Conservation (phyloP, 192 early-diverging fungal genomes). For the Podila minutissima region DNA sequence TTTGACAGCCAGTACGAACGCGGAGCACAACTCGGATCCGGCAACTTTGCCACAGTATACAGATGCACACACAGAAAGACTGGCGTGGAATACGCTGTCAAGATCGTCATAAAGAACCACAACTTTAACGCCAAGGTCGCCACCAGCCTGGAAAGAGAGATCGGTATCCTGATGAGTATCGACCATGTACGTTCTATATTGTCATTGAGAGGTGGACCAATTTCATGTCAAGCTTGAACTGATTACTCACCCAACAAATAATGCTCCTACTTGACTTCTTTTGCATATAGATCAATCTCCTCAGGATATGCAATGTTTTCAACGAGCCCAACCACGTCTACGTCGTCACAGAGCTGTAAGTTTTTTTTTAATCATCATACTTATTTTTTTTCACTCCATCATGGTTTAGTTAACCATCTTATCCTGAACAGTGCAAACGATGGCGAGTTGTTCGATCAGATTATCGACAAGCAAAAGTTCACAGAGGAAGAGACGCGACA, state of each 20-base stretch:
- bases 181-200: constrained; percentile 57
- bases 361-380: neutral
- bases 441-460: constrained; percentile 95
- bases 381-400: neutral
- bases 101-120: constrained; percentile 78
- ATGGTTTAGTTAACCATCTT: neutral
- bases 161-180: constrained; percentile 75
- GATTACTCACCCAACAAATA: constrained; percentile 30
- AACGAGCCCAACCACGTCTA: constrained; percentile 21
- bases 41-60: constrained; percentile 75
- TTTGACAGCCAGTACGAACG: constrained; percentile 48
- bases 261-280: constrained; percentile 39
- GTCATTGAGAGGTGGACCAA: neutral
- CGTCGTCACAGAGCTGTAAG: constrained; percentile 52
- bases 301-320: constrained; percentile 42
- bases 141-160: constrained; percentile 68
- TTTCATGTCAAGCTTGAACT: neutral
- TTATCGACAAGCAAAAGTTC: constrained; percentile 77
- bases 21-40: constrained; percentile 49
- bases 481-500: constrained; percentile 81
- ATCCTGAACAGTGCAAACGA: constrained; percentile 68
- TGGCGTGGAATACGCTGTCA: constrained; percentile 72
- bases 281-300: constrained; percentile 14
- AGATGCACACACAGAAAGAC: constrained; percentile 59
- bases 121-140: constrained; percentile 74